A percentile compares a stretch with the other conserved stretches of the same genome.
Conservation (phyloP, 495 filamentous ascomycete genomes). For the Aspergillus carlsbadensis region DNA sequence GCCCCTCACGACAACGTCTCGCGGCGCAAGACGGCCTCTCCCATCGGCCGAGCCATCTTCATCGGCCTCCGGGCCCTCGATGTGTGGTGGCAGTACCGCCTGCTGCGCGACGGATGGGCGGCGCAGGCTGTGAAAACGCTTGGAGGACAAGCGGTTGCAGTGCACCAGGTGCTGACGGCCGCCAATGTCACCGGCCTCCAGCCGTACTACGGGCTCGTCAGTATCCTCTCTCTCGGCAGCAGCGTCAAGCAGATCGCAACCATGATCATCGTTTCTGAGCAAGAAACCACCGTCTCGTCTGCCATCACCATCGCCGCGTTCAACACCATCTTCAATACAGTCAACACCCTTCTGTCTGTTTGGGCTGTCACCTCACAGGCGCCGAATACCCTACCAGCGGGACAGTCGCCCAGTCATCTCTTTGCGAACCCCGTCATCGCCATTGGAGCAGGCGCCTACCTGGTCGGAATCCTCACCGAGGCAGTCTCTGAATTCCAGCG, state of each 20-base stretch:
- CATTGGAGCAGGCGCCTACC: conserved; percentile 44
- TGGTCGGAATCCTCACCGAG: conserved; percentile 48
- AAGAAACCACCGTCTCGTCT: conserved; percentile 37
- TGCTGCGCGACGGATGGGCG: conserved; percentile 36
- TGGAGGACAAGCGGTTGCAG: conserved; percentile 15
- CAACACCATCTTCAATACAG: conserved; percentile 48
- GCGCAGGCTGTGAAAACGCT: conserved; percentile 14
- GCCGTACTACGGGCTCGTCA: conserved; percentile 58
- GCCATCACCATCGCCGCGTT: conserved; percentile 30
- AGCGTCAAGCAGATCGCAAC: conserved; percentile 53
- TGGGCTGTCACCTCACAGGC: conserved; percentile 37
- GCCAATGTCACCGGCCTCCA: conserved; percentile 32
- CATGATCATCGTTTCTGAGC: conserved; percentile 34
- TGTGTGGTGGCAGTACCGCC: conserved; percentile 54
- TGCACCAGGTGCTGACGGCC: conserved; percentile 24
- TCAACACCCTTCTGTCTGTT: conserved; percentile 47
- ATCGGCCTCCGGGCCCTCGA: conserved; percentile 57
- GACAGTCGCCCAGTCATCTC: no score
- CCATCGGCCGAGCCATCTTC: conserved; percentile 53
- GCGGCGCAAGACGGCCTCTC: conserved; percentile 37
- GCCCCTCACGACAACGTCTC: conserved; percentile 20
- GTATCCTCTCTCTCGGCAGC: conserved; percentile 49
- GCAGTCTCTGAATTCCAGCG: conserved; percentile 52
- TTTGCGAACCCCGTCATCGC: conserved; percentile 24
- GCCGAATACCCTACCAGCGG: conserved; percentile 18